Percentiles rank a stretch among this genome's conserved stretches.
These are phyloP conservation scores for Epipyxis sp. DNA, from an alignment of 108 stramenopile species.

Conservation along the genomic window DNA sequence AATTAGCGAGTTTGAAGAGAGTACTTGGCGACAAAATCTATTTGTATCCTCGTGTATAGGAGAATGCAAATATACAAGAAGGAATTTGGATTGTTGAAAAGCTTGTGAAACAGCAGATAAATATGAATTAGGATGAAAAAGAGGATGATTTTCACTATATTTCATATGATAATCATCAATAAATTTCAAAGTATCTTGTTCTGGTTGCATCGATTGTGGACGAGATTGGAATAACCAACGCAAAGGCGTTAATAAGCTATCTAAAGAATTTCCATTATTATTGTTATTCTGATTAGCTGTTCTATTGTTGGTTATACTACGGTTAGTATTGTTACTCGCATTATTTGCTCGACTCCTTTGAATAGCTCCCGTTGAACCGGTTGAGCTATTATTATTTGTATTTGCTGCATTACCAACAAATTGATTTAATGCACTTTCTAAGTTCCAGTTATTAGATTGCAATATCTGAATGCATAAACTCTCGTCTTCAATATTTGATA, in stretches of 20 bases:
- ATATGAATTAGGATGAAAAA: constrained; percentile 40
- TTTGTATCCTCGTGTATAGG: constrained; percentile 54
- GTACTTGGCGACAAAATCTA: constrained; percentile 17
- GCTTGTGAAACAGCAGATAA: constrained; percentile 44
- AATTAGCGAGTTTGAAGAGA: constrained; percentile 20
- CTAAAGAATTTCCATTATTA: background rate
- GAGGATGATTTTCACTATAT: background rate
- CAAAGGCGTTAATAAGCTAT: background rate
- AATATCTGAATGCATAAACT: background rate
- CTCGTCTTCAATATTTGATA: background rate
- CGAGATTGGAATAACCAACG: constrained; percentile 23
- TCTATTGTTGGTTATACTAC: background rate
- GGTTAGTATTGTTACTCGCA: background rate
- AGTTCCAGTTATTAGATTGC: constrained; percentile 9
- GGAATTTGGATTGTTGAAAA: constrained; percentile 41
- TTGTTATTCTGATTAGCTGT: background rate
- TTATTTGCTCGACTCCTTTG: background rate
- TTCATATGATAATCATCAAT: background rate
- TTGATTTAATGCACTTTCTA: constrained; percentile 15
- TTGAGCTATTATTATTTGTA: background rate
- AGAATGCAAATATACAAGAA: constrained; percentile 53
- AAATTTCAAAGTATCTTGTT: background rate
- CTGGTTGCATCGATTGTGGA: constrained; percentile 4
- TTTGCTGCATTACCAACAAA: background rate
- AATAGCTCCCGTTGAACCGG: background rate